Evolutionary conservation across 305 asterid species (phyloP).

Genomic region (Nicotiana rustica): DNA sequence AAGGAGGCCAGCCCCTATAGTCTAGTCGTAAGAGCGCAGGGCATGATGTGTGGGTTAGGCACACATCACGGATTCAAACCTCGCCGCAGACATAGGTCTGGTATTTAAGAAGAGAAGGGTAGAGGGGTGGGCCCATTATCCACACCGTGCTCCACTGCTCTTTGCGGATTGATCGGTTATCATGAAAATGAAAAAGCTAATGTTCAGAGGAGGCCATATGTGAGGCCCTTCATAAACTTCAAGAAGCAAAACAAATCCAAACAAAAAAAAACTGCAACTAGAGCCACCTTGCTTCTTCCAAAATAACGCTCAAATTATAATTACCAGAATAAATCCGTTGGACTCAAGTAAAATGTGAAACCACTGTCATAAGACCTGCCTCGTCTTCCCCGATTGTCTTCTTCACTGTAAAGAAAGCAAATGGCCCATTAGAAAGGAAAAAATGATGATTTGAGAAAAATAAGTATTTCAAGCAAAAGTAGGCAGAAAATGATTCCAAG

Average conservation of each 20-base stretch:
- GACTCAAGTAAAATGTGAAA: conserved; percentile 31
- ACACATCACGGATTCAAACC: too few relatives aligned
- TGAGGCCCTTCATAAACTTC: conserved; percentile 16
- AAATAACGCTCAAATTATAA: conserved; percentile 29
- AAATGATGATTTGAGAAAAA: background rate
- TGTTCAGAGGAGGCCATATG: background rate
- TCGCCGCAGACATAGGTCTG: too few relatives aligned
- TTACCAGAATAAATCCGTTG: conserved; percentile 44
- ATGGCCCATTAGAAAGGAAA: background rate
- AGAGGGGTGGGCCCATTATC: too few relatives aligned
- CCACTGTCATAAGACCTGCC: conserved; percentile 36
- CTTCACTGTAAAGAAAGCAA: conserved; percentile 62
- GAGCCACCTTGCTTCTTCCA: background rate
- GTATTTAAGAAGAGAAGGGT: too few relatives aligned
- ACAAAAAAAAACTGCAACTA: background rate
- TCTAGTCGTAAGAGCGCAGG: too few relatives aligned
- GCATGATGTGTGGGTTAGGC: too few relatives aligned
- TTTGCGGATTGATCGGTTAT: too few relatives aligned
- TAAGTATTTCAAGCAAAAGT: conserved; percentile 33
- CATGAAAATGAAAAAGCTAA: too few relatives aligned
- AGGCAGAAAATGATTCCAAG: conserved; percentile 26
- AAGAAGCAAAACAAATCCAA: conserved; percentile 26
- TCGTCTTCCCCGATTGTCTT: conserved; percentile 52
- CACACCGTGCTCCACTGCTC: too few relatives aligned
- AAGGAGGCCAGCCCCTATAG: background rate